Conservation (phyloP, 2,329 filamentous ascomycete species). For the Pseudopithomyces chartarum region DNA sequence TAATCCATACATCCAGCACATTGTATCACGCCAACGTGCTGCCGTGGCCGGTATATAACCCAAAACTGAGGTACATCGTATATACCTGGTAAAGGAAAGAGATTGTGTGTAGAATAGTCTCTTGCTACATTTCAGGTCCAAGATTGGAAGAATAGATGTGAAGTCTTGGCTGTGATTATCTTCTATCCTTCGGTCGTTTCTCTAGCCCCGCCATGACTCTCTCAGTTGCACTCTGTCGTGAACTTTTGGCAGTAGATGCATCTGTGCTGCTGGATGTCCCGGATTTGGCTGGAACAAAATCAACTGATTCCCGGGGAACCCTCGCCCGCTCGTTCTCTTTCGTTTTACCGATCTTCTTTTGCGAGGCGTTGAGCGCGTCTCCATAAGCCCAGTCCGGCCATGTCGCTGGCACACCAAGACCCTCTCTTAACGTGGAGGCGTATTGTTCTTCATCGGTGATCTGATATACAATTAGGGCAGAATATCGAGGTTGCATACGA, state of each 20-base stretch:
- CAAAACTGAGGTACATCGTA: no score
- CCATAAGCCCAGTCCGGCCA: constrained; percentile 52
- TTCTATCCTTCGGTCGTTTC: constrained; percentile 23
- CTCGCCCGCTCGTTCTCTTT: constrained; percentile 38
- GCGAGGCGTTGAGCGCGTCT: constrained; percentile 48
- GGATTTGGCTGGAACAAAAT: constrained; percentile 41
- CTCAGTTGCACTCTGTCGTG: constrained; percentile 23
- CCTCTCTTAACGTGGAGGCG: constrained; percentile 58
- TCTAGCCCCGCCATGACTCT: constrained; percentile 24
- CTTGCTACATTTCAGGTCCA: no score
- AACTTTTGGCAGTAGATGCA: constrained; percentile 24
- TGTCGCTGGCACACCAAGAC: constrained; percentile 44
- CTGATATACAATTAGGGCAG: neutral
- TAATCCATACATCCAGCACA: no score
- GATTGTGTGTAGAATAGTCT: no score
- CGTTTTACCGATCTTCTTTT: constrained; percentile 43
- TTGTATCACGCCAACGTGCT: no score
- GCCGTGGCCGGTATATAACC: no score
- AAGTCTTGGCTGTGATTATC: neutral
- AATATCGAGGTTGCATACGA: neutral
- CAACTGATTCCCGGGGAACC: constrained; percentile 34
- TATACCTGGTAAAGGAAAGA: no score
- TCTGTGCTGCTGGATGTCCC: constrained; percentile 28
- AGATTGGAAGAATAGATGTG: no score
- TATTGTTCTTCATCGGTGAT: constrained; percentile 62